Conservation (phyloP, 202 grass and related monocot genomes). For the Setaria italica region DNA sequence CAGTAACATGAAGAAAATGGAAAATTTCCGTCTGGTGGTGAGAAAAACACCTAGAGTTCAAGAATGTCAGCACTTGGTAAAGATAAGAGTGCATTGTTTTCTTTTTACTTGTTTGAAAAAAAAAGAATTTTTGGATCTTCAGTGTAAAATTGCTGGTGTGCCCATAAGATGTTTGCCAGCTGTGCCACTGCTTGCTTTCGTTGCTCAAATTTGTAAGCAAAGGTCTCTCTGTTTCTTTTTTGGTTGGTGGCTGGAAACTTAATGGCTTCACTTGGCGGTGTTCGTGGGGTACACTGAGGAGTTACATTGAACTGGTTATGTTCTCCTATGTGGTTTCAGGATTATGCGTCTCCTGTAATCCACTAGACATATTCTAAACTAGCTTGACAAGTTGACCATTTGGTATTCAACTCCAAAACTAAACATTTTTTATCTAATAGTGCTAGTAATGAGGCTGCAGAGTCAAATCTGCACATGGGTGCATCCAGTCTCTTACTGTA, state of each 20-base stretch:
- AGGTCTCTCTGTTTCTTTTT: neutral
- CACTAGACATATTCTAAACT: conserved; percentile 16
- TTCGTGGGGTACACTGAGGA: conserved; percentile 19
- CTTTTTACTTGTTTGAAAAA: neutral
- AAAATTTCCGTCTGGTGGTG: neutral
- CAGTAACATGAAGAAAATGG: neutral
- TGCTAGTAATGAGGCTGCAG: neutral
- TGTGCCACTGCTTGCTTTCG: neutral
- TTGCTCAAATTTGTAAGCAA: conserved; percentile 15
- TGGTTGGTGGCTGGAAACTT: neutral
- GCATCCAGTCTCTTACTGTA: conserved; percentile 12
- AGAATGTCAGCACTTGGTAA: neutral
- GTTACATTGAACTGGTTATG: neutral
- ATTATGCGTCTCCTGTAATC: neutral
- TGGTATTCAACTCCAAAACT: conserved; percentile 12
- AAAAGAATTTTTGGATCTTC: neutral
- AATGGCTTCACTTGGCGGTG: conserved; percentile 14
- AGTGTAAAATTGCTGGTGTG: neutral
- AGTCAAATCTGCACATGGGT: conserved; percentile 38
- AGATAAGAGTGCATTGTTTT: neutral
- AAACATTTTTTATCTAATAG: conserved; percentile 20
- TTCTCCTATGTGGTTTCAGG: neutral
- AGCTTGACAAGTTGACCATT: neutral
- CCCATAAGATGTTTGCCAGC: neutral
- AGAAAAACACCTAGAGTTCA: neutral